Percentiles rank a stretch among this genome's conserved stretches.
Conservation (phyloP, 1,284 basidiomycete genomes). For the Schizophyllum commune region DNA sequence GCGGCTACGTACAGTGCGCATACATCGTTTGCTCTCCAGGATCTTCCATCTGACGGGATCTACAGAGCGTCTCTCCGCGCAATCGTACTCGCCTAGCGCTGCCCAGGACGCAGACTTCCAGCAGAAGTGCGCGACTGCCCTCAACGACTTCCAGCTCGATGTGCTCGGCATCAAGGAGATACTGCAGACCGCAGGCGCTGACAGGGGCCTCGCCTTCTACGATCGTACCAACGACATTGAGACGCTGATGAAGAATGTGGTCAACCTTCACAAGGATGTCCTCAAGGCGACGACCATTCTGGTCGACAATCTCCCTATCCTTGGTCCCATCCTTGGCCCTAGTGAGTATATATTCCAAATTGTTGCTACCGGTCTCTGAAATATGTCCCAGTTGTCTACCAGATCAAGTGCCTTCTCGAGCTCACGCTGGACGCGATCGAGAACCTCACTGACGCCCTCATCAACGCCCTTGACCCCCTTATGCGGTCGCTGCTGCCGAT, state of each 20-base stretch:
- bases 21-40: neutral
- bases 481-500: constrained; percentile 14
- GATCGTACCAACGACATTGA: constrained; percentile 37
- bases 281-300: constrained; percentile 25
- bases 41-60: neutral
- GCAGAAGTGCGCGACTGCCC: constrained; percentile 25
- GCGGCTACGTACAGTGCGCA: neutral
- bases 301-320: constrained; percentile 29
- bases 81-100: constrained; percentile 19
- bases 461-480: constrained; percentile 33
- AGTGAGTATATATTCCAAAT: constrained; percentile 30
- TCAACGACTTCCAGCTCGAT: constrained; percentile 33
- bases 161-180: constrained; percentile 28
- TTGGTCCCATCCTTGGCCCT: constrained; percentile 45
- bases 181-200: constrained; percentile 28
- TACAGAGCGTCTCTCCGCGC: constrained; percentile 27
- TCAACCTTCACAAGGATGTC: constrained; percentile 41
- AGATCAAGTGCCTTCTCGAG: constrained; percentile 42
- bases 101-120: constrained; percentile 27
- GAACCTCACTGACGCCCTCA: constrained; percentile 38
- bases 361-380: constrained; percentile 34
- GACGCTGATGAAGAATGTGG: constrained; percentile 37
- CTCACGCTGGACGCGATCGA: constrained; percentile 37
- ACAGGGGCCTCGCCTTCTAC: constrained; percentile 49
- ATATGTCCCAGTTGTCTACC: constrained; percentile 30